Base-by-base conservation (phyloP, 345 rosid genomes). In the Salix brachista region DNA sequence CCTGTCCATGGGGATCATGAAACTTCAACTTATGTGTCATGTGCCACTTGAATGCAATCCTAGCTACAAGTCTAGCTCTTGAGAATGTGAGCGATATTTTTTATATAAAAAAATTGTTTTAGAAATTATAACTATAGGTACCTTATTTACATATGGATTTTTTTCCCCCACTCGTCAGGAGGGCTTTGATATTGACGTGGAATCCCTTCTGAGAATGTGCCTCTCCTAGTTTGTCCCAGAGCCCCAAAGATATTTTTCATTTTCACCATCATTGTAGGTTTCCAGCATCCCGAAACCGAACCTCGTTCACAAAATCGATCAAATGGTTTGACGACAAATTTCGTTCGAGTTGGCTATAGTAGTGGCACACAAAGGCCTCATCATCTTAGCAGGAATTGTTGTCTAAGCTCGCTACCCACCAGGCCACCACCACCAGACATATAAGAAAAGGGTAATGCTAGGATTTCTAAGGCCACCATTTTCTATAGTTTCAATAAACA, bases 401-500 rank as follows among this genome's bases (percentile, higher is more conserved):
- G 60, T 21, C 60, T 54, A 6, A 44, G 67, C 37, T 8, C 36
- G 16, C 65, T 66, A 41, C 36, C 65, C 39, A 19, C 69, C 77
- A 73, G 46, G n/a, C 65, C 32, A 16, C 68, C 77, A 72, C 71
- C 78, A 41, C 67, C n/a, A 26, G 26, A 17, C 30, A 36, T 30
- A 44, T 18, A 14, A 18, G 34, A 3, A 60, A 48, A 74, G 74
- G 65, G 32, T 50, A 32, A 48, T 16, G 83, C 44, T 67, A 69
- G 76, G 73, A 25, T 28, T 44, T 62, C 60, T 75, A 77, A 78
- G 88, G 84, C 74, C 78, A 52, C 71, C 60, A 73, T 82, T 75
- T 30, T 68, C 65, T 9, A 48, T 12, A 42, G 8, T 32, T 68
- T 12, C 23, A 71, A 71, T 5, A 44, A 21, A 11, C 37, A 42